Evolutionary conservation across 805 yeast species (phyloP), one percentile per base, ranked within the genome.

Genomic region (Grigorovia yakushimaensis): DNA sequence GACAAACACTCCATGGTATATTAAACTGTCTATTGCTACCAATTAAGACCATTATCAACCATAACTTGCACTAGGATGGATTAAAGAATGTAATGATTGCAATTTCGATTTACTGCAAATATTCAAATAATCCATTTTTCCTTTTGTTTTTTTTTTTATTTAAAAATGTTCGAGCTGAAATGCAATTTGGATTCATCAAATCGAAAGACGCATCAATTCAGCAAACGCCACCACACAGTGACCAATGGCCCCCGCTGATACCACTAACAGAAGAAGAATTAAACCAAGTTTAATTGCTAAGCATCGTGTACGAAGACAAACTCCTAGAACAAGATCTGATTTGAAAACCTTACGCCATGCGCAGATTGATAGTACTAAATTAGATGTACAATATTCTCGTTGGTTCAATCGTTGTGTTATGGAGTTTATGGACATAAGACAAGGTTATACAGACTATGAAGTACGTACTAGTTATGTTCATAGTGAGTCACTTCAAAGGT

Each of bases 371-470:
- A 27, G 13, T 7, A 27, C 33, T 15, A 27, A 27, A 7, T 27
- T 24, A 6, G 43, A 41, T 24, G 35, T 41, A 33, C 41, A 41
- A 21, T 51, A 51, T 38, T 33, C 30, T 13, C 39, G 40, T 5
- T 21, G 41, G 37, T 51, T 23, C 22, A 51, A 51, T 38, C 33
- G 33, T 27, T 27, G 33, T 27, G 33, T 27, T 10, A 15, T 27
- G 10, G 33, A 27, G 10, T 27, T 27, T 27, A 27, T 27, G 33
- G 13, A 27, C 10, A 27, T 27, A 10, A 10, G 33, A 27, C 33
- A 27, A 15, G 33, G 33, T 2, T 27, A 27, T 27, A 27, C 33
- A 5, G 33, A 27, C 9, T 27, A 27, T 7, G 33, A 27, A 15
- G 13, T 27, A 27, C 33, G 33, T 3, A 27, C 33, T 15, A 18